Conservation (phyloP, 371 early-diverging fungal genomes). For the Mucor circinelloides region DNA sequence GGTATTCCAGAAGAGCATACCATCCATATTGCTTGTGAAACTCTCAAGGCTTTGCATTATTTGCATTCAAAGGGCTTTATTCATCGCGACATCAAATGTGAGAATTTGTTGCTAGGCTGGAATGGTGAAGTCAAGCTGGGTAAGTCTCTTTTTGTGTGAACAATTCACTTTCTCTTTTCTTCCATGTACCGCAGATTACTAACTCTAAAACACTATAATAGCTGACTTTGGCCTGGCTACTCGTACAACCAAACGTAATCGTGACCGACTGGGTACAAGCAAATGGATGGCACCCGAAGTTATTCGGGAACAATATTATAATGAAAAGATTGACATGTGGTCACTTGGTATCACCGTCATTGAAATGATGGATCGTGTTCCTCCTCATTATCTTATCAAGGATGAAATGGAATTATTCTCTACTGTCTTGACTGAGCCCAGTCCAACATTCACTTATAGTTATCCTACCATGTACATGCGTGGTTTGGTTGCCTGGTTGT, state of each 20-base stretch:
- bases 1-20: constrained; percentile 57
- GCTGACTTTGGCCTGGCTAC: constrained; percentile 53
- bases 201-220: constrained; percentile 5
- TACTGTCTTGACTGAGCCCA: constrained; percentile 43
- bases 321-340: constrained; percentile 68
- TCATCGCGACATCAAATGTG: constrained; percentile 96
- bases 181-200: neutral
- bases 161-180: neutral
- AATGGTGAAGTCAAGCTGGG: constrained; percentile 97
- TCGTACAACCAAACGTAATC: constrained; percentile 55
- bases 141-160: constrained; percentile 44
- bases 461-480: constrained; percentile 58
- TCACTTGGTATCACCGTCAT: constrained; percentile 34
- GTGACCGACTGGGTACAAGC: constrained; percentile 93
- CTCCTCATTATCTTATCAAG: constrained; percentile 53
- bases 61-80: constrained; percentile 95
- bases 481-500: constrained; percentile 53
- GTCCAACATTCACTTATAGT: constrained; percentile 53
- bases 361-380: constrained; percentile 58
- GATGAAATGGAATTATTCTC: constrained; percentile 53
- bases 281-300: constrained; percentile 98
- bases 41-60: constrained; percentile 80
- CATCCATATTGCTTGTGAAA: constrained; percentile 50
- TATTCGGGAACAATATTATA: constrained; percentile 88
- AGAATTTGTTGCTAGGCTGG: constrained; percentile 94